Evolutionary conservation across 164 flowering plant species (phyloP).

Genomic region (Annona squamosa): DNA sequence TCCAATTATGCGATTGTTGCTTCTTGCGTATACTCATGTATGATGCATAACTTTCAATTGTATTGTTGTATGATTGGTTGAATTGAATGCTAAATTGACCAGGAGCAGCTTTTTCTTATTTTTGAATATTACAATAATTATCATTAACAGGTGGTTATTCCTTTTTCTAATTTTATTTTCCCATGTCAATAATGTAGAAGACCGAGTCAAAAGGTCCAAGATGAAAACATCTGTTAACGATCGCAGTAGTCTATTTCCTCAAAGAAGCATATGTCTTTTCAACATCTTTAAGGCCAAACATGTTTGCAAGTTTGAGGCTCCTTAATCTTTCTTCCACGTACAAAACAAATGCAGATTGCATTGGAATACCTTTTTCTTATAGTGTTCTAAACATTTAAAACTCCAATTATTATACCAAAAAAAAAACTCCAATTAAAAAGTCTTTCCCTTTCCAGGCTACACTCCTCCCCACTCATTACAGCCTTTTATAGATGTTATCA

Average conservation of each 20-base stretch:
- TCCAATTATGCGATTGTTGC: too few relatives aligned
- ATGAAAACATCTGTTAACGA: neutral
- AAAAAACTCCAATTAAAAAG: neutral
- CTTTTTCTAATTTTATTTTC: too few relatives aligned
- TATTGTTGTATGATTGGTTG: too few relatives aligned
- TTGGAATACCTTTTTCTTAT: neutral
- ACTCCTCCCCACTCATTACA: slow-evolving; percentile 1
- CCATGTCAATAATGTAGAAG: too few relatives aligned
- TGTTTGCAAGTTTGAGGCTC: neutral
- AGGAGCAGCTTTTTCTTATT: too few relatives aligned
- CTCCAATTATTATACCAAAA: neutral
- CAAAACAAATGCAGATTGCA: neutral
- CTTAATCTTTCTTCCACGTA: neutral
- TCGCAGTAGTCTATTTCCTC: neutral
- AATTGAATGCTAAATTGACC: too few relatives aligned
- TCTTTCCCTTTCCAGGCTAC: neutral
- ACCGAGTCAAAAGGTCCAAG: neutral
- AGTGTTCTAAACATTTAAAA: neutral
- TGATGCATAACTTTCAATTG: too few relatives aligned
- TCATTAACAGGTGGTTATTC: too few relatives aligned
- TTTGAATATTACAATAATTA: too few relatives aligned
- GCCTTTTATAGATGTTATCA: neutral
- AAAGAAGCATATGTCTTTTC: neutral
- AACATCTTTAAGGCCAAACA: neutral
- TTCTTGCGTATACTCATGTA: too few relatives aligned